phyloP scores from a whole-genome alignment of 257 asterid species.

The Solanum chaucha region DNA sequence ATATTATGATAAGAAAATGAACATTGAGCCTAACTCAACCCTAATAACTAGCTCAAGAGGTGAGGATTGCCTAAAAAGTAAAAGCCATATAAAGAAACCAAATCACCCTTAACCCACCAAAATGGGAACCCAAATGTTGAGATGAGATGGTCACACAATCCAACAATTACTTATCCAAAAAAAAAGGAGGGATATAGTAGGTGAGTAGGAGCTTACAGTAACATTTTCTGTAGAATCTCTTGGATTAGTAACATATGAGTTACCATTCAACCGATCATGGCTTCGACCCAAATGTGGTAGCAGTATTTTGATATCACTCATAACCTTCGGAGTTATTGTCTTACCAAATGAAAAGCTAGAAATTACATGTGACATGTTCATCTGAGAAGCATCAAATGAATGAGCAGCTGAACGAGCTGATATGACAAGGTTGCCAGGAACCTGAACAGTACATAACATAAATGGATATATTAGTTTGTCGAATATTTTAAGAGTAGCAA shows the following conservation, averaged over 20 bases:
- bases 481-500: not conserved
- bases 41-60: not conserved
- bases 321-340: constrained; percentile 53
- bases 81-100: not conserved
- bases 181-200: not conserved
- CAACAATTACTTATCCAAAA: not conserved
- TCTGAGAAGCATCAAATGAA: constrained; percentile 90
- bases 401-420: constrained; percentile 90
- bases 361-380: constrained; percentile 93
- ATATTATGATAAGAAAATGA: not conserved
- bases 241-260: constrained; percentile 71
- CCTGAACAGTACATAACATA: constrained; percentile 37
- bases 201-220: constrained; percentile 50
- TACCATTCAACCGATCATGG: constrained; percentile 65
- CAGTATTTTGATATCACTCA: constrained; percentile 60
- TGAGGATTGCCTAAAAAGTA: not conserved
- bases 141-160: not conserved
- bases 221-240: constrained; percentile 75
- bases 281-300: constrained; percentile 75
- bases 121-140: not conserved
- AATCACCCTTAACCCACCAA: not conserved
- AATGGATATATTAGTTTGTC: not conserved
- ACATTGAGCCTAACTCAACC: not conserved
- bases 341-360: constrained; percentile 79
- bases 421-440: constrained; percentile 84